Evolutionary conservation across 2,329 filamentous ascomycete species (phyloP), one percentile per base, ranked within the genome.

Genomic region (Cadophora malorum): DNA sequence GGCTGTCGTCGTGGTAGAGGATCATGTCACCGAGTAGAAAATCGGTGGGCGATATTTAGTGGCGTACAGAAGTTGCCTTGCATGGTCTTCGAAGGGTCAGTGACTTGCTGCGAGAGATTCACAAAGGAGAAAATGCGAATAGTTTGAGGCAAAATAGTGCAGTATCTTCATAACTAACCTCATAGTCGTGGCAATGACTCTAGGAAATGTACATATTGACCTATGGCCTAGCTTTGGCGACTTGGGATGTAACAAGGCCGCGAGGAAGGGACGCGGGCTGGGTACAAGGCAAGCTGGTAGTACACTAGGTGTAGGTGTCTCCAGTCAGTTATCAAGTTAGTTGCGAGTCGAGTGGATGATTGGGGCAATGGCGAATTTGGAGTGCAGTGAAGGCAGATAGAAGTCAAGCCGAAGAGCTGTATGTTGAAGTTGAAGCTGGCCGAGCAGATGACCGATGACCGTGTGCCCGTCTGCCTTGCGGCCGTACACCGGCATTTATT

Each of bases 21-120:
- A 67, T 72, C 72, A 75, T 75, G 67, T 68, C 73, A 74, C 65
- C 67, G 62, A 67, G 28, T 63, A 47, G 50, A 65, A 16, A 19
- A 45, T 59, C 9, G 31, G 60, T 41, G 14, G 33, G 21, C n/a
- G 53, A n/a, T 14, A 14, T 21, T 28, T 31, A 21, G 16, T 33
- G 38, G 16, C 59, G 59, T 31, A n/a, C 31, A 53, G 19, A 28
- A 31, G 28, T 28, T 31, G 45, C 35, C 33, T 53, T 55, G 31
- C 61, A 63, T 63, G 61, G 21, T 63, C 61, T 52, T 31, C n/a
- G 19, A 28, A 41, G 49, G 55, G 31, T 63, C 28, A 63, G 61
- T 19, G 12, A 50, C 14, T 49, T 31, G 23, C 41, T 49, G 47
- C 19, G 21, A 16, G 49, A 59, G 55, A 10, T 21, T 12, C 55